These are phyloP conservation scores for Gelatoporia subvermispora DNA, from an alignment of 768 basidiomycete species.

Conservation along the genomic window DNA sequence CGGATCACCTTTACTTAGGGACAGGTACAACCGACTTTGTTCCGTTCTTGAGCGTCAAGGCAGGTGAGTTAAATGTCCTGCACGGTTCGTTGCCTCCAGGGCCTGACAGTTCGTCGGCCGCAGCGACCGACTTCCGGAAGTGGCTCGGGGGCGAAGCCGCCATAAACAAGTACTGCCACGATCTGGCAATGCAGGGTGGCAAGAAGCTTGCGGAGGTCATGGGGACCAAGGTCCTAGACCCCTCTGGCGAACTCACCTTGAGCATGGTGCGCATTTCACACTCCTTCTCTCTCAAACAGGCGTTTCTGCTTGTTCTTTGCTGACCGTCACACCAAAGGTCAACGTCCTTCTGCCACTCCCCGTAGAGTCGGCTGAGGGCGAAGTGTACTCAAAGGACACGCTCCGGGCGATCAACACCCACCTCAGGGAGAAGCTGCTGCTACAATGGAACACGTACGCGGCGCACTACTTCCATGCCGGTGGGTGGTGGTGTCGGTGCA, in stretches of 20 bases:
- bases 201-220: slow-evolving; percentile 52
- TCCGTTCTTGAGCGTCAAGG: slow-evolving; percentile 47
- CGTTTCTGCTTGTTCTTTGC: too few species aligned
- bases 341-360: slow-evolving; percentile 39
- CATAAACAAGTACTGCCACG: slow-evolving; percentile 68
- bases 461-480: slow-evolving; percentile 25
- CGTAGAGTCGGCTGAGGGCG: slow-evolving; percentile 11
- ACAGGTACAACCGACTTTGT: slow-evolving; percentile 57
- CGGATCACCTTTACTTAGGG: too few species aligned
- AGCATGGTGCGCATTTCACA: slow-evolving; percentile 54
- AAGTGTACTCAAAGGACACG: slow-evolving; percentile 12
- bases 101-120: background rate
- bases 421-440: slow-evolving; percentile 21
- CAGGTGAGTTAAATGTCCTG: slow-evolving; percentile 34
- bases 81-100: background rate
- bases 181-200: slow-evolving; percentile 65
- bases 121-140: slow-evolving; percentile 69
- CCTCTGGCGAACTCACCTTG: slow-evolving; percentile 51
- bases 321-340: slow-evolving; percentile 19
- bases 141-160: slow-evolving; percentile 71
- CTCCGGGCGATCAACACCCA: slow-evolving; percentile 6
- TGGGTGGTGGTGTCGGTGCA: slow-evolving; percentile 31
- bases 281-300: background rate
- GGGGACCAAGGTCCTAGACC: slow-evolving; percentile 60
- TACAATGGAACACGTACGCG: slow-evolving; percentile 26